Conservation (phyloP, 164 flowering plant genomes). For the Kalanchoe fedtschenkoi region DNA sequence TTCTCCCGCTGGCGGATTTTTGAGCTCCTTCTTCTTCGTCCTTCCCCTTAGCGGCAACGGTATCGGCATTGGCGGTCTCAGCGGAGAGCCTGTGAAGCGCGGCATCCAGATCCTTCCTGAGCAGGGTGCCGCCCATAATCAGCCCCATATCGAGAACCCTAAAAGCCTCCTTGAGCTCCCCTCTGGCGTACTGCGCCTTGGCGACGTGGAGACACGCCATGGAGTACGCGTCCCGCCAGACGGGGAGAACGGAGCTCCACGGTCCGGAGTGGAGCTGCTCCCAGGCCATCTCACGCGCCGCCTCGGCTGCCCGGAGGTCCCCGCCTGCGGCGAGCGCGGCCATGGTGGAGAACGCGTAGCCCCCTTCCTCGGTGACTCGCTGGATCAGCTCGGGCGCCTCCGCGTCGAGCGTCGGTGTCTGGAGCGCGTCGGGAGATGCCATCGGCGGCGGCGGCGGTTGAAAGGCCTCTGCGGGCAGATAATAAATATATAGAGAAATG, state of each 20-base stretch:
- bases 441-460: constrained; percentile 8
- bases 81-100: constrained; percentile 25
- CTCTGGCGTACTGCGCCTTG: constrained; percentile 21
- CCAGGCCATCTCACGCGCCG: constrained; percentile 92
- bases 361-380: constrained; percentile 56
- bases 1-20: constrained; percentile 2
- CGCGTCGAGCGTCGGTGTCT: constrained; percentile 48
- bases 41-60: background rate
- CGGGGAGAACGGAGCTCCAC: constrained; percentile 80
- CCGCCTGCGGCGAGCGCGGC: constrained; percentile 45
- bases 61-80: constrained; percentile 5
- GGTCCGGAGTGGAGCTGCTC: constrained; percentile 98
- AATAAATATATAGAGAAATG: too few species aligned
- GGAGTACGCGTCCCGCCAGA: constrained; percentile 91
- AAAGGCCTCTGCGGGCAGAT: background rate
- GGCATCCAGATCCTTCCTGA: constrained; percentile 47
- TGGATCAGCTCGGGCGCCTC: constrained; percentile 40
- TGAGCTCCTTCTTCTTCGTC: background rate
- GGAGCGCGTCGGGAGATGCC: constrained; percentile 14
- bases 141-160: constrained; percentile 76
- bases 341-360: constrained; percentile 65
- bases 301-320: constrained; percentile 75
- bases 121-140: constrained; percentile 76
- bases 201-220: constrained; percentile 84
- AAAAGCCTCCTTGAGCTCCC: constrained; percentile 54